These are phyloP conservation scores for Hypoxylon sp. DNA, from an alignment of 2,329 filamentous ascomycete species.

Conservation along the genomic window DNA sequence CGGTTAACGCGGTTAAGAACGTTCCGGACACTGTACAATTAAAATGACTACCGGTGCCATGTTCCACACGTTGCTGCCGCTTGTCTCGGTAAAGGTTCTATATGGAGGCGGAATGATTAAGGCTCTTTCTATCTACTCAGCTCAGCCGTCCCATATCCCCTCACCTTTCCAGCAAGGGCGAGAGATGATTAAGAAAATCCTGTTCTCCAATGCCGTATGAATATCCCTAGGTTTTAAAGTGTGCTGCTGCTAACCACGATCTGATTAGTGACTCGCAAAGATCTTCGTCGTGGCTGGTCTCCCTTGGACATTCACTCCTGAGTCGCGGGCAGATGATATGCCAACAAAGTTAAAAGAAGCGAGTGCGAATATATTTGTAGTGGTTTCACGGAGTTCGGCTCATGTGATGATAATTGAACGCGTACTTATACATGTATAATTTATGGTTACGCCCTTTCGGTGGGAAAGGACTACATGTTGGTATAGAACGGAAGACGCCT, in stretches of 20 bases:
- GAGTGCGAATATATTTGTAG: not conserved
- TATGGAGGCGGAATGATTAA: slow-evolving; percentile 6
- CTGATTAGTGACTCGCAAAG: slow-evolving; percentile 6
- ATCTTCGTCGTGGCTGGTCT: slow-evolving; percentile 26
- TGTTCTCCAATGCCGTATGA: not conserved
- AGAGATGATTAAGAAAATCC: not conserved
- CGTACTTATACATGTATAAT: not conserved
- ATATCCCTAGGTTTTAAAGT: not conserved
- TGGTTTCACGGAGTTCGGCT: not conserved
- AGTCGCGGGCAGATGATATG: not conserved
- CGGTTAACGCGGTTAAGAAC: not conserved
- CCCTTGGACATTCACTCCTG: not conserved
- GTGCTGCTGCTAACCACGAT: not conserved
- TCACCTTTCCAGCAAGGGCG: not conserved
- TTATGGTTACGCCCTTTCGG: not conserved
- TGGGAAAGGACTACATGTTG: not conserved
- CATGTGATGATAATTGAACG: not conserved
- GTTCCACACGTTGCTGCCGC: slow-evolving; percentile 24
- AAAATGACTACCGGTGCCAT: slow-evolving; percentile 23
- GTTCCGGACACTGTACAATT: slow-evolving; percentile 8
- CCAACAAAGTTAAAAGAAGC: not conserved
- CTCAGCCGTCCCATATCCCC: not conserved
- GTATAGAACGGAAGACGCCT: not conserved
- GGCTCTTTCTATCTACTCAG: not conserved
- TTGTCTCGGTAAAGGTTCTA: slow-evolving; percentile 26